These are phyloP conservation scores for Neophaeococcomyces aloes DNA, from an alignment of 2,329 filamentous ascomycete species.

Conservation along the genomic window DNA sequence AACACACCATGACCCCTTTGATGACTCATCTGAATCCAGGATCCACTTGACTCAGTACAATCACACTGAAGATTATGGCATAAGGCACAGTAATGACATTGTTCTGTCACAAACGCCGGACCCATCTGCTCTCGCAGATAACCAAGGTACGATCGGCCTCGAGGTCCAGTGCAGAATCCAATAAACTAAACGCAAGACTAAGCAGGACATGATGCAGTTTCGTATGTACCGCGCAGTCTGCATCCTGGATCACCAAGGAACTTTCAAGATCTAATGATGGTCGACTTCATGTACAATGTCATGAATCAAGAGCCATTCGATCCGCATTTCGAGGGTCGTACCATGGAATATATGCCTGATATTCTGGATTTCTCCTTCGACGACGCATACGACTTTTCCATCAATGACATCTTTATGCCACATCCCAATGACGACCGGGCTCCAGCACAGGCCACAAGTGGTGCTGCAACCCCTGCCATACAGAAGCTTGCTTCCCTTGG, in stretches of 20 bases:
- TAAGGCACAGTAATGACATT: too few relatives aligned
- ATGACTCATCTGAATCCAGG: not conserved
- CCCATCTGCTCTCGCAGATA: too few relatives aligned
- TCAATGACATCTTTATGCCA: not conserved
- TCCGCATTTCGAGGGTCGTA: not conserved
- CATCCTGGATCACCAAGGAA: not conserved
- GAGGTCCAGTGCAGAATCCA: too few relatives aligned
- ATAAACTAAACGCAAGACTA: too few relatives aligned
- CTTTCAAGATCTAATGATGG: constrained; percentile 8
- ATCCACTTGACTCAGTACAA: too few relatives aligned
- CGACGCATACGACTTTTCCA: not conserved
- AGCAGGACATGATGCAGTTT: too few relatives aligned
- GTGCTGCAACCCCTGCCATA: not conserved
- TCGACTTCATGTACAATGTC: constrained; percentile 5
- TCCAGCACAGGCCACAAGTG: constrained; percentile 1
- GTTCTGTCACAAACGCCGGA: too few relatives aligned
- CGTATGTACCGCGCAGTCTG: not conserved
- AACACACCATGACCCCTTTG: not conserved
- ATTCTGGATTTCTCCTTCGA: constrained; percentile 1
- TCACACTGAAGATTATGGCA: too few relatives aligned
- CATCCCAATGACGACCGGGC: not conserved
- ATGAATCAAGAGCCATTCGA: not conserved
- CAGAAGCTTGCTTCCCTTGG: not conserved
- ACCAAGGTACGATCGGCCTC: too few relatives aligned
- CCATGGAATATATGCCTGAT: not conserved